Evolutionary conservation across 2,329 filamentous ascomycete genomes (phyloP).

Genomic region (Fusarium sarcochroum): DNA sequence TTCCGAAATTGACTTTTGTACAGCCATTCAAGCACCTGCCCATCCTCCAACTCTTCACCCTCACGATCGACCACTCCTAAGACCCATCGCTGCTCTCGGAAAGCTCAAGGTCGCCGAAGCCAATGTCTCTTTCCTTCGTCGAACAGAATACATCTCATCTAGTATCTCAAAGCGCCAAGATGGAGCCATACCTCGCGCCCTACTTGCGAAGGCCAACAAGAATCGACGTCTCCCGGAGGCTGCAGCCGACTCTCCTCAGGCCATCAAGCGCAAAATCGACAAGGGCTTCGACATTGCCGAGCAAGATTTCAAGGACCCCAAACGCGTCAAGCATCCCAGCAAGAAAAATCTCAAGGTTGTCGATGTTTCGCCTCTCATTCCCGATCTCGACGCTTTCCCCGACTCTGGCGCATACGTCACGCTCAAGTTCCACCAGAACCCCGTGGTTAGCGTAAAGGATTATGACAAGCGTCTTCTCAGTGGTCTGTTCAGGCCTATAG

Average conservation of each 20-base stretch:
- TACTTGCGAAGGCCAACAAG: constrained; percentile 53
- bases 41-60: constrained; percentile 81
- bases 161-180: constrained; percentile 64
- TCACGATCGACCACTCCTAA: constrained; percentile 85
- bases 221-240: constrained; percentile 66
- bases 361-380: constrained; percentile 72
- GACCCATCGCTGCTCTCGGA: constrained; percentile 85
- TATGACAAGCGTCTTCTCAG: constrained; percentile 75
- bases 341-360: constrained; percentile 71
- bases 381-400: constrained; percentile 77
- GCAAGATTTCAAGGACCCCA: constrained; percentile 67
- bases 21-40: constrained; percentile 86
- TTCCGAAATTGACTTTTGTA: constrained; percentile 21
- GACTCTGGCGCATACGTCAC: constrained; percentile 78
- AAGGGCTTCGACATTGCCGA: constrained; percentile 71
- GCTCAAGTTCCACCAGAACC: constrained; percentile 77
- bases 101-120: constrained; percentile 83
- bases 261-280: constrained; percentile 77
- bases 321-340: constrained; percentile 69
- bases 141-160: constrained; percentile 93
- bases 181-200: constrained; percentile 60
- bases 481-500: constrained; percentile 73
- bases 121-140: constrained; percentile 91
- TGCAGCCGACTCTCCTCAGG: constrained; percentile 73
- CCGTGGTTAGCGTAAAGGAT: constrained; percentile 63